phyloP scores from a whole-genome alignment of 306 rosid species.

The Cyclanthera cordifolia region DNA sequence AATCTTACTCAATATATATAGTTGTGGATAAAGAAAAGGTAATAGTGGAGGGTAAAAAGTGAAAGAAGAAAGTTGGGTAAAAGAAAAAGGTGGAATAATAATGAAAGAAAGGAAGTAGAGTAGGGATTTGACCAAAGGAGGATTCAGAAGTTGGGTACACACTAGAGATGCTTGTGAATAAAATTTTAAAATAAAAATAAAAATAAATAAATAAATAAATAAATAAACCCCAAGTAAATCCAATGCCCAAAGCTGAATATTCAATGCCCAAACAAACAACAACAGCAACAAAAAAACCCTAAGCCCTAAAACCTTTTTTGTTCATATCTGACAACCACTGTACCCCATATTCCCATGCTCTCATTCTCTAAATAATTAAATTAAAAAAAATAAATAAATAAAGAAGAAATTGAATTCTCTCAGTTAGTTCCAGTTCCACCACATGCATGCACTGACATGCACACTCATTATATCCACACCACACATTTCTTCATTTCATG shows the following conservation, averaged over 20 bases:
- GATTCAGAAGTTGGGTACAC: not conserved
- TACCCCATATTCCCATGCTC: conserved; percentile 8
- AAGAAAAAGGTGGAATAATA: not conserved
- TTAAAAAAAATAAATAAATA: not conserved
- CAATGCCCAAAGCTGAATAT: not conserved
- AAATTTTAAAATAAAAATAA: too few species aligned
- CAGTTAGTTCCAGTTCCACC: conserved; percentile 6
- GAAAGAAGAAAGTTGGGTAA: not conserved
- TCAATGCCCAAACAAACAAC: too few species aligned
- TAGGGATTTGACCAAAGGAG: conserved; percentile 9
- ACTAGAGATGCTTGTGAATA: conserved; percentile 3
- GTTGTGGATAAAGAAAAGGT: not conserved
- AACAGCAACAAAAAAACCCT: not conserved
- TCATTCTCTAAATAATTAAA: not conserved
- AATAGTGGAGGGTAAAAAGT: not conserved
- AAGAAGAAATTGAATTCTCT: not conserved
- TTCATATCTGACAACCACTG: not conserved
- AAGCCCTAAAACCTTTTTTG: not conserved
- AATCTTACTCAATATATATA: too few species aligned
- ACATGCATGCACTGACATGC: conserved; percentile 68
- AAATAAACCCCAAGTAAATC: not conserved
- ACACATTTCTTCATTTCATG: conserved; percentile 25
- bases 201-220: too few species aligned
- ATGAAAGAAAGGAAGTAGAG: not conserved
- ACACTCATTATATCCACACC: conserved; percentile 59